Evolutionary conservation across 2,329 filamentous ascomycete species (phyloP).

Genomic region (Lasiodiplodia theobromae): DNA sequence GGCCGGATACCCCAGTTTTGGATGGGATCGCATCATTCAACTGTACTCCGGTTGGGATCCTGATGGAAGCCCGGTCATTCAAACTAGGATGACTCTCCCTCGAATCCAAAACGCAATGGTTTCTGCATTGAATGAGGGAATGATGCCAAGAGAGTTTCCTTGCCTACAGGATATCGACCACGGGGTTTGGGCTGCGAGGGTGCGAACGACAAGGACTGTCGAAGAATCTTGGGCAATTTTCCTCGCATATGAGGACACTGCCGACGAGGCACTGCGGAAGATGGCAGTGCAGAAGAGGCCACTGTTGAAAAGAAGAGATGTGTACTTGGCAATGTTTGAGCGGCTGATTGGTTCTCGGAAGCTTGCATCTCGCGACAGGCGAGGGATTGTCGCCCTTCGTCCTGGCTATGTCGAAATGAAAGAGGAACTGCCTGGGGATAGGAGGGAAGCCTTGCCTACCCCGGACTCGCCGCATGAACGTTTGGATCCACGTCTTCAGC

Average conservation of each 20-base stretch:
- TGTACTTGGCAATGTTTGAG: conserved; percentile 65
- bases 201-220: conserved; percentile 65
- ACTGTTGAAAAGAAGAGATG: conserved; percentile 26
- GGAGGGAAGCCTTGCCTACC: conserved; percentile 61
- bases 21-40: conserved; percentile 62
- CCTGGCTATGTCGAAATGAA: background rate
- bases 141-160: background rate
- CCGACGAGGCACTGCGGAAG: conserved; percentile 37
- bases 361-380: background rate
- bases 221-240: conserved; percentile 72
- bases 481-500: conserved; percentile 67
- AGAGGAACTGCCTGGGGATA: conserved; percentile 64
- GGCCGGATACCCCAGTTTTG: conserved; percentile 61
- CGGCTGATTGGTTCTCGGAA: conserved; percentile 50
- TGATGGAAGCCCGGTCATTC: conserved; percentile 68
- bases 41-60: conserved; percentile 69
- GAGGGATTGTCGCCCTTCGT: background rate
- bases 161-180: conserved; percentile 24
- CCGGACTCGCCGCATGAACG: conserved; percentile 68
- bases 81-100: conserved; percentile 59
- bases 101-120: conserved; percentile 31
- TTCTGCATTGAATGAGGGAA: conserved; percentile 30
- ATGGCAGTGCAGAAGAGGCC: background rate
- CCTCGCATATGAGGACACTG: conserved; percentile 57
- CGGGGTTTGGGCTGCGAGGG: conserved; percentile 61